These are phyloP conservation scores for Dalbergia cochinchinensis DNA, from an alignment of 306 rosid genomes.

Conservation along the genomic window DNA sequence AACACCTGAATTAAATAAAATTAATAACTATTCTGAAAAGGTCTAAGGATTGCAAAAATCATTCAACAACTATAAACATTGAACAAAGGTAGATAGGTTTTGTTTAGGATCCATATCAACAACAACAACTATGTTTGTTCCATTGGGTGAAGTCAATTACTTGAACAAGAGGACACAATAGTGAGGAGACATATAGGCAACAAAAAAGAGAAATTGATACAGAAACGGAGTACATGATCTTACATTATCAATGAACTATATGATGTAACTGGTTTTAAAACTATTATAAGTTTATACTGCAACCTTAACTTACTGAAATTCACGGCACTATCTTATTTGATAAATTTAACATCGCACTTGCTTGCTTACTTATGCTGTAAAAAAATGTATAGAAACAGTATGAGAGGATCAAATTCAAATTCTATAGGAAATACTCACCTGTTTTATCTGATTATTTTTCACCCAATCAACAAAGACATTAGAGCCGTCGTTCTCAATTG, in stretches of 20 bases:
- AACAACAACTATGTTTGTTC: too few relatives aligned
- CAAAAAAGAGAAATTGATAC: neutral
- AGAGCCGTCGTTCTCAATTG: conserved; percentile 66
- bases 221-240: neutral
- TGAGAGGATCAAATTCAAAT: neutral
- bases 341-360: neutral
- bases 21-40: neutral
- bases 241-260: neutral
- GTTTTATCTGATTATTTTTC: conserved; percentile 75
- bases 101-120: neutral
- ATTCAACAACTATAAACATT: neutral
- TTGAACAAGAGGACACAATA: too few relatives aligned
- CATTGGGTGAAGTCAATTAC: too few relatives aligned
- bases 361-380: conserved; percentile 9
- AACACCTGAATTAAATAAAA: neutral
- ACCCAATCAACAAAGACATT: conserved; percentile 88
- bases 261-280: neutral
- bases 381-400: neutral
- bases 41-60: conserved; percentile 19
- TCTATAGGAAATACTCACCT: conserved; percentile 55
- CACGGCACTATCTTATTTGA: too few relatives aligned
- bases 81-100: conserved; percentile 33
- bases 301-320: conserved; percentile 17
- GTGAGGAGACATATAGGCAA: neutral
- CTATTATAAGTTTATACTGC: neutral